Conservation (phyloP, 2,329 filamentous ascomycete species). For the Ascochyta koolunga region DNA sequence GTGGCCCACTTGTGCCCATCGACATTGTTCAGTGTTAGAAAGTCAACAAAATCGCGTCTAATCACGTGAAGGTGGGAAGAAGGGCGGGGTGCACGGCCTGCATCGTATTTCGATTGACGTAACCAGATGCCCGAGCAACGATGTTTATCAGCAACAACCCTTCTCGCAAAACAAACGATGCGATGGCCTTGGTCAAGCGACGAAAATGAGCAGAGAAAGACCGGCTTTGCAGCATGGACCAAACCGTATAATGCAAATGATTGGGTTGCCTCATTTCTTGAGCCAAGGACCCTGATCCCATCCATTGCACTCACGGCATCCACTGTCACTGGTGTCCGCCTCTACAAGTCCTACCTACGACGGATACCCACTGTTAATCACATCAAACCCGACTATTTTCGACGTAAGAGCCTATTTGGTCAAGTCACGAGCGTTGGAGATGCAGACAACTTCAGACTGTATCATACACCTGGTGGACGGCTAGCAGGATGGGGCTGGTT, state of each 20-base stretch:
- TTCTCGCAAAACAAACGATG: slow-evolving; percentile 44
- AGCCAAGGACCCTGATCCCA: slow-evolving; percentile 61
- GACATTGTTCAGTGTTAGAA: not conserved
- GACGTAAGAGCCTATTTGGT: slow-evolving; percentile 78
- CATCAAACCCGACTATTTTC: slow-evolving; percentile 76
- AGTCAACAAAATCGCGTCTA: not conserved
- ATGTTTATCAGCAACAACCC: slow-evolving; percentile 18
- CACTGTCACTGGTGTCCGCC: slow-evolving; percentile 59
- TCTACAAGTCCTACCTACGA: slow-evolving; percentile 76
- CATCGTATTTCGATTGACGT: slow-evolving; percentile 8
- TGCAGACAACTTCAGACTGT: slow-evolving; percentile 93
- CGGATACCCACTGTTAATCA: slow-evolving; percentile 80
- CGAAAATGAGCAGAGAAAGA: slow-evolving; percentile 39
- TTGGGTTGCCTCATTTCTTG: slow-evolving; percentile 62
- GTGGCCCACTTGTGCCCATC: not conserved
- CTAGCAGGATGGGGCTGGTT: slow-evolving; percentile 92
- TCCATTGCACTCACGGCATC: slow-evolving; percentile 62
- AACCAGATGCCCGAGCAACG: slow-evolving; percentile 12
- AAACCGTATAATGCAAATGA: slow-evolving; percentile 43
- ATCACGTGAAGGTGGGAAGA: slow-evolving; percentile 9
- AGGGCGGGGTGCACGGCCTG: slow-evolving; percentile 3
- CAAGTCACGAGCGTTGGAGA: slow-evolving; percentile 93
- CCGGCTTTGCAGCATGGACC: slow-evolving; percentile 52
- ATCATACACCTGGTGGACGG: slow-evolving; percentile 90
- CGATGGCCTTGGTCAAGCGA: slow-evolving; percentile 50